phyloP scores from a whole-genome alignment of 129 eudicot genomes.

The Kitagawia praeruptora region DNA sequence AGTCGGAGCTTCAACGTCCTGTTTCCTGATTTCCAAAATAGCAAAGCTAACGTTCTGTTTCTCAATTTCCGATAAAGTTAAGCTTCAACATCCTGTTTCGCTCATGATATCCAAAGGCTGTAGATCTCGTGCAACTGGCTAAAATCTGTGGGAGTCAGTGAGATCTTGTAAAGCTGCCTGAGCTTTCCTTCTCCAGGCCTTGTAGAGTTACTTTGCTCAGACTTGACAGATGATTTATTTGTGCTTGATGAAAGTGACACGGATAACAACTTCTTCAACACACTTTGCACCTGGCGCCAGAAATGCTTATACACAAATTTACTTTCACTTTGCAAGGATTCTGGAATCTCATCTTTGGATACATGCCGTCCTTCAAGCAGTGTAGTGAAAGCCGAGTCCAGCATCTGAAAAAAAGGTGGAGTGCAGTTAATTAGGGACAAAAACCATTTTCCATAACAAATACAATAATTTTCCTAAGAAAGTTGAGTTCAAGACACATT shows the following conservation, averaged over 20 bases:
- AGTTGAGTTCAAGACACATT: neutral
- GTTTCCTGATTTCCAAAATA: neutral
- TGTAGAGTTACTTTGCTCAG: conserved; percentile 26
- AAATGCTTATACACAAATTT: conserved; percentile 38
- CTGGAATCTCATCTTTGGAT: conserved; percentile 24
- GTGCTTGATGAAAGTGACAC: conserved; percentile 30
- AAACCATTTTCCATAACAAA: neutral
- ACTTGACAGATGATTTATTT: conserved; percentile 32
- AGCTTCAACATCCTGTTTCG: neutral
- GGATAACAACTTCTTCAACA: conserved; percentile 69
- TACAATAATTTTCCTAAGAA: neutral
- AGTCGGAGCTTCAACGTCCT: neutral
- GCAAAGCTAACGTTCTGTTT: neutral
- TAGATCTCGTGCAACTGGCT: conserved; percentile 62
- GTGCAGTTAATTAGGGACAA: neutral
- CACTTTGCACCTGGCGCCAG: conserved; percentile 72
- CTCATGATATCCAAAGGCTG: conserved; percentile 46
- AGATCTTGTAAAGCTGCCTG: conserved; percentile 70
- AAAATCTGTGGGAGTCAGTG: conserved; percentile 66
- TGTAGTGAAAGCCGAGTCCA: conserved; percentile 60
- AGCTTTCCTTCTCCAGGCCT: conserved; percentile 57
- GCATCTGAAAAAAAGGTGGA: conserved; percentile 32
- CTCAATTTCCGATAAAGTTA: neutral
- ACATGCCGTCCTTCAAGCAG: conserved; percentile 79
- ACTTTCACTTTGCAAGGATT: conserved; percentile 23